Base-by-base conservation (phyloP, 2,329 filamentous ascomycete genomes). In the Diplocarpon rosae region DNA sequence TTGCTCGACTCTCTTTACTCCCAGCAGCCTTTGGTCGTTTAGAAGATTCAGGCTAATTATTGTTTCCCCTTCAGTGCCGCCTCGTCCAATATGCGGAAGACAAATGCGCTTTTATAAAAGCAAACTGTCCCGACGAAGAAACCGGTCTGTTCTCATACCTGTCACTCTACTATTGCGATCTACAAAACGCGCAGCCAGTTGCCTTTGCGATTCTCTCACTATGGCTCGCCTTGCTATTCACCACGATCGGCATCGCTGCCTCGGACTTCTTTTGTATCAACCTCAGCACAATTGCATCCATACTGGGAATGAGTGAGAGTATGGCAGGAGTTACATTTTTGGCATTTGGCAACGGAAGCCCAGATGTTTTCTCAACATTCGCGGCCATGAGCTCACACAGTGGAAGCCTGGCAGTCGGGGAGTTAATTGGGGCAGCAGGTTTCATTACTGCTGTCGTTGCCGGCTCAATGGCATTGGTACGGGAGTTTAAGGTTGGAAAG, bases 261-360 rank as follows among this genome's bases (percentile, higher is more conserved):
- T 95, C 88, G 65, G 92, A 98, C 66, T 98, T 98, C 69, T 92
- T 98, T 66, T 96, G 89, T 66, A 79, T 96, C 66, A 95, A 98
- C 60, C 73, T 98, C 29, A 92, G 85, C 64, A 96, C 92, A 11
- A 92, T 98, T 56, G 82, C 92, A 16, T 82, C 75, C 45, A 78
- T 95, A 42, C 72, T 96, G 24, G 89, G 90, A 15, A 82, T 98
- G 69, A 95, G 89, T 63, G 89, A 98, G 68, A 96, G 87, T 63
- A 74, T 98, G 65, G 88, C 92, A 0, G 92, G 92, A 30, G 93
- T 98, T 24, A 98, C 92, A 0, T 94, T 98, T 58, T 69, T 98
- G 42, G 92, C 92, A 8, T 93, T 98, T 65, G 92, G 92, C 52
- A 98, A 98, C 69, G 92, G 92, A 42, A 96, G 90, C 50, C 92